Evolutionary conservation across 2,329 filamentous ascomycete species (phyloP).

Genomic region (Botrytis tulipae): DNA sequence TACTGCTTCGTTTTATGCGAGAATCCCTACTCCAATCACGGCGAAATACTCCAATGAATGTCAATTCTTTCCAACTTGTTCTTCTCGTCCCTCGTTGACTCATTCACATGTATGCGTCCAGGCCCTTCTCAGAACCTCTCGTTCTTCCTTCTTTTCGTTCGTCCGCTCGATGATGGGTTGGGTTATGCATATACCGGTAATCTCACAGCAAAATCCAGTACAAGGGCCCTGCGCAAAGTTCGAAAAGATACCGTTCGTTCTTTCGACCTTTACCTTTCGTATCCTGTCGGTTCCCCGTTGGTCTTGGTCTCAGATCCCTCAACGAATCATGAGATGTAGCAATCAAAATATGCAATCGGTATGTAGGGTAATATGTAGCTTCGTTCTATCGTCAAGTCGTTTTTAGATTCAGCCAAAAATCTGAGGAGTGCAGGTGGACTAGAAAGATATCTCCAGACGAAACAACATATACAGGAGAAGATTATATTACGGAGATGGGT

Average conservation of each 20-base stretch:
- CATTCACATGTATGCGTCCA: background rate
- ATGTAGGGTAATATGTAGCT: slow-evolving; percentile 2
- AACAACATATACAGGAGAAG: background rate
- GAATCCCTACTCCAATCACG: background rate
- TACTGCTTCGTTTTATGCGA: background rate
- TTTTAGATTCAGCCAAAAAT: slow-evolving; percentile 13
- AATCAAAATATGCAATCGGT: background rate
- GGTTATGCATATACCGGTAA: slow-evolving; percentile 6
- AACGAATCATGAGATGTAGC: background rate
- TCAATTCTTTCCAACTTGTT: too few species aligned
- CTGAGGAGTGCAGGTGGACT: background rate
- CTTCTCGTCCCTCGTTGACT: background rate
- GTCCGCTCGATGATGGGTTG: slow-evolving; percentile 1
- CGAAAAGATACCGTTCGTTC: slow-evolving; percentile 1
- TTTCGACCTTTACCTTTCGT: slow-evolving; percentile 9
- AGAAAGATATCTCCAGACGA: background rate
- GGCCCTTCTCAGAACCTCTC: background rate
- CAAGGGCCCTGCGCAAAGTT: slow-evolving; percentile 8
- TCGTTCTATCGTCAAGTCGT: background rate
- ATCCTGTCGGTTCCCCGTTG: slow-evolving; percentile 4
- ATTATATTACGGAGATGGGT: background rate
- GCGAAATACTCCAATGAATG: background rate
- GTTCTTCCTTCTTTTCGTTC: background rate
- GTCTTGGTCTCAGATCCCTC: background rate
- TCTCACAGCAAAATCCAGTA: slow-evolving; percentile 10